Evolutionary conservation across 1,284 basidiomycete species (phyloP), one percentile per base, ranked within the genome.

Genomic region (Boletus holoroseus): DNA sequence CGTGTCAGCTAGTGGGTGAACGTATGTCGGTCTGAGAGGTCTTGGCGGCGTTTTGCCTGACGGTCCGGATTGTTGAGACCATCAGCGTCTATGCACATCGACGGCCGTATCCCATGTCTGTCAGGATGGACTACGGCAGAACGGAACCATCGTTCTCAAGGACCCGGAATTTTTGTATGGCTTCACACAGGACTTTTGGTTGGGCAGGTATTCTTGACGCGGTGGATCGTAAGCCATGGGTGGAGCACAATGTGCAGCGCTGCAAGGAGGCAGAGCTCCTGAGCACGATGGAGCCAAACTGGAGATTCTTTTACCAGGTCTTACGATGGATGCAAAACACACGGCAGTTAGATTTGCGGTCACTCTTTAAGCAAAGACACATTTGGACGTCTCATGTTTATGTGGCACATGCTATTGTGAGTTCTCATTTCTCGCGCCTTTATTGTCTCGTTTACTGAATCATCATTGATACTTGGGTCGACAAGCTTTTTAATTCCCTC

Each of bases 261-360:
- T 94, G 90, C 76, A 83, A 83, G 66, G 91, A 94, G 71, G 91
- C 90, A 13, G 91, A 94, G 71, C 74, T 94, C 35, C 74, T 93
- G 47, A 89, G 85, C 69, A 94, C 91, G 46, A 95, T 94, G 91
- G 95, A 95, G 70, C 91, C 91, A 35, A 91, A 94, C 71, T 94
- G 91, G 91, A 77, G 91, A 45, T 94, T 94, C 74, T 72, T 94
- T 67, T 92, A 93, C 71, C 92, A 94, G 68, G 91, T 94, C 15
- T 71, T 95, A 50, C 74, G 92, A 53, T 94, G 91, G 92, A 95
- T 91, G 13, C 73, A 91, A 57, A 94, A 94, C 72, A 94, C 92
- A 1, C 94, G 92, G 91, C 75, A 91, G 46, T 90, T 87, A 1
- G 92, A 94, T 74, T 66, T 94, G 58, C 77, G 92, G 45, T 89